Base-by-base conservation (phyloP, 2,329 filamentous ascomycete genomes). In the Cercospora nicotianae region DNA sequence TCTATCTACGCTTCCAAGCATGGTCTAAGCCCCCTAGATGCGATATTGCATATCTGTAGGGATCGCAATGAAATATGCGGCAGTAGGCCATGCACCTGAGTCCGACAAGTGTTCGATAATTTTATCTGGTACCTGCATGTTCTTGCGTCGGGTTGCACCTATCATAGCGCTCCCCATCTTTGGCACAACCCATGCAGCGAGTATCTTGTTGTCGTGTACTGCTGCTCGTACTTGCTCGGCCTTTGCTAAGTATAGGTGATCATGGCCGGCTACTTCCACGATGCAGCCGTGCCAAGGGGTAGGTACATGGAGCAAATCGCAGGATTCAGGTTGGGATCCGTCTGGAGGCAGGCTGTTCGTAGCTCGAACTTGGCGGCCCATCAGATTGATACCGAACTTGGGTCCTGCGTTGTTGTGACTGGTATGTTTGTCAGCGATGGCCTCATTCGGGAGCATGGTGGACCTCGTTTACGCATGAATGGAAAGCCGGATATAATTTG, bases 281-380 rank as follows among this genome's bases (percentile, higher is more conserved):
- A 65, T 65, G 33, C 63, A 65, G 63, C 63, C 62, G 36, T 64
- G 62, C 62, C 62, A 64, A 12, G 62, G 62, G 28, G 62, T 64
- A 30, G 62, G 62, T 9, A 64, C 51, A 33, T 64, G 62, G 45
- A 64, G 51, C 6, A 64, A 36, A 55, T 64, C 62, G 48, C 30
- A 30, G n/a, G 62, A 64, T 9, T 26, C 31, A 12, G 10, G 39
- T 12, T 18, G n/a, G 16, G 31, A 26, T 31, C 62, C 51, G 26
- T 42, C 10, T 13, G 62, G 45, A 13, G 30, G 30, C 10, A 64
- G 51, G 28, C 28, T 64, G 48, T 64, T 33, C 16, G 51, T 64
- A 26, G 48, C 31, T n/a, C 62, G 28, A 58, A 58, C 62, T 12
- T 31, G 16, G 26, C 30, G 62, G 10, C 62, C 51, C 30, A 64